Evolutionary conservation across 441 rosid species (phyloP).

Genomic region (Capsella rubella): DNA sequence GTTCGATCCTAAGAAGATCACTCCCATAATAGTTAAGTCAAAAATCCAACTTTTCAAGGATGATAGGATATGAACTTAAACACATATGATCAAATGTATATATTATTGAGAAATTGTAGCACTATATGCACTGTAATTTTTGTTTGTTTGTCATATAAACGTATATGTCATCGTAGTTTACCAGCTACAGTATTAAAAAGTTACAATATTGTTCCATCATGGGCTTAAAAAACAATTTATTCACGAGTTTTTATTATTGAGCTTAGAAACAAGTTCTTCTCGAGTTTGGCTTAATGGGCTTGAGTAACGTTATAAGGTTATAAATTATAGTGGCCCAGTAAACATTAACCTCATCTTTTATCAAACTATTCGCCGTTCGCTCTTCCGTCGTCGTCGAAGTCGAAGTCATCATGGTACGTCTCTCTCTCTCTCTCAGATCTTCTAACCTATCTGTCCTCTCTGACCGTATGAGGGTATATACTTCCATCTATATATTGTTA

Average conservation of each 20-base stretch:
- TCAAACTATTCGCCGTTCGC: constrained; percentile 2
- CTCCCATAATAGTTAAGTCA: not conserved
- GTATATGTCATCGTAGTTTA: too few species aligned
- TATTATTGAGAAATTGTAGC: not conserved
- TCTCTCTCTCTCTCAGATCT: not conserved
- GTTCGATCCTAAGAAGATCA: not conserved
- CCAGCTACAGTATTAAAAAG: too few species aligned
- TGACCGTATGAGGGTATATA: constrained; percentile 62
- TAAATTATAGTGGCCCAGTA: not conserved
- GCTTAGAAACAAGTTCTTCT: too few species aligned
- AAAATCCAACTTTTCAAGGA: not conserved
- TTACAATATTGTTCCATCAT: too few species aligned
- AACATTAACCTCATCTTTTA: constrained; percentile 6
- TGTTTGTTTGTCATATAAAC: too few species aligned
- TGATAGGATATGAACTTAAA: not conserved
- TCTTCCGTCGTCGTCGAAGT: constrained; percentile 17
- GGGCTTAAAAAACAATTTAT: too few species aligned
- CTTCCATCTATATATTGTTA: not conserved
- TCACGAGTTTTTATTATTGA: too few species aligned
- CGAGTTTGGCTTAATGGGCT: too few species aligned
- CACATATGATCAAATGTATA: not conserved
- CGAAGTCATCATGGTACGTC: constrained; percentile 30
- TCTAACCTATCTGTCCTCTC: constrained; percentile 37
- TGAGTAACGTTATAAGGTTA: not conserved
- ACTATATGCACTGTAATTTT: too few species aligned